These are phyloP conservation scores for Logfia minima DNA, from an alignment of 129 eudicot genomes.

Conservation along the genomic window DNA sequence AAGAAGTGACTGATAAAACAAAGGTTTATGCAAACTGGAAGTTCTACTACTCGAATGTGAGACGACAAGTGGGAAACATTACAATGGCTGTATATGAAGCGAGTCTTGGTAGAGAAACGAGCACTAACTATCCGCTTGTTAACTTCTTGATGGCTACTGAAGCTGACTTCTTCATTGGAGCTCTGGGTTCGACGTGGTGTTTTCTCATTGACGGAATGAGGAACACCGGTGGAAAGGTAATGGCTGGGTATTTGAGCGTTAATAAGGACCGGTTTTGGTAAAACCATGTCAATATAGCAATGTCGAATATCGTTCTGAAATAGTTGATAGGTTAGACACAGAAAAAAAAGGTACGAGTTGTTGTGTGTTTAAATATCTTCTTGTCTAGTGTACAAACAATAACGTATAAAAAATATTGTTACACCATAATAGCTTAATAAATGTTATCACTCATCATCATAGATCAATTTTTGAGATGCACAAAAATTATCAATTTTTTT, in stretches of 20 bases:
- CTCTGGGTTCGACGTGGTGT: slow-evolving; percentile 98
- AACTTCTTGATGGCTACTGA: slow-evolving; percentile 96
- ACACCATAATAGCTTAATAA: neutral
- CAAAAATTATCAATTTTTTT: neutral
- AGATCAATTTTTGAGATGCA: neutral
- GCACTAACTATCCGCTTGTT: slow-evolving; percentile 92
- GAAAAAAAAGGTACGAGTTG: slow-evolving; percentile 20
- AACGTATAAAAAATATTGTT: slow-evolving; percentile 10
- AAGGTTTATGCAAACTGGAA: slow-evolving; percentile 57
- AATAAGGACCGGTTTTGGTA: slow-evolving; percentile 97
- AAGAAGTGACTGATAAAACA: slow-evolving; percentile 72
- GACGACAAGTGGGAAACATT: slow-evolving; percentile 75
- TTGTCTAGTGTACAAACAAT: slow-evolving; percentile 22
- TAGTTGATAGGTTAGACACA: slow-evolving; percentile 11
- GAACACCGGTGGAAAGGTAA: slow-evolving; percentile 94
- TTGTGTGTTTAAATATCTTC: slow-evolving; percentile 11
- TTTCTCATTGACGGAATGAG: slow-evolving; percentile 97
- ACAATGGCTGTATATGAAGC: slow-evolving; percentile 88
- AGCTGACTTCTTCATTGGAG: slow-evolving; percentile 89
- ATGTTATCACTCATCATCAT: neutral
- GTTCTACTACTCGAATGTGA: slow-evolving; percentile 76
- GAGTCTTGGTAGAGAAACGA: slow-evolving; percentile 68
- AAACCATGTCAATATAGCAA: neutral
- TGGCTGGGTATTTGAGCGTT: slow-evolving; percentile 96
- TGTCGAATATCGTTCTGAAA: slow-evolving; percentile 3